Percentiles rank a stretch among this genome's conserved stretches.
Conservation (phyloP, 2,329 filamentous ascomycete species). For the Leptographium radiaticola region DNA sequence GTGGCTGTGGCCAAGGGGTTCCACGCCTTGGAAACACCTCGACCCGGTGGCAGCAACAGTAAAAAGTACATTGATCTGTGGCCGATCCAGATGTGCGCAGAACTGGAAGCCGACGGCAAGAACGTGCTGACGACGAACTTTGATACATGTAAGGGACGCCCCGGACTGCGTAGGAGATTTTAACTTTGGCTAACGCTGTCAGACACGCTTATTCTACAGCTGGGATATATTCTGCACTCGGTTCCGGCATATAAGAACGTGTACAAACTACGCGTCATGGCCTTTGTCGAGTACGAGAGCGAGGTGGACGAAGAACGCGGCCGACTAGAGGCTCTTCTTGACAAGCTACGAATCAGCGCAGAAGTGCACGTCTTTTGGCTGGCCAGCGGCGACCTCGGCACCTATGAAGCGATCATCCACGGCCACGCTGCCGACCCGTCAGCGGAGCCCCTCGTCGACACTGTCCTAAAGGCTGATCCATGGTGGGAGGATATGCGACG, state of each 20-base stretch:
- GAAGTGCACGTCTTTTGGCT: constrained; percentile 72
- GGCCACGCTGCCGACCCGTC: constrained; percentile 44
- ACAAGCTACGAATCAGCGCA: constrained; percentile 71
- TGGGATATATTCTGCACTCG: constrained; percentile 73
- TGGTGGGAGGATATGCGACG: constrained; percentile 73
- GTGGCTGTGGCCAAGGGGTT: constrained; percentile 78
- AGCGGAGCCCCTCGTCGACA: constrained; percentile 47
- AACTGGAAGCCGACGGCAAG: constrained; percentile 54
- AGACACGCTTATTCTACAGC: constrained; percentile 70
- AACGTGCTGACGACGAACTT: constrained; percentile 76
- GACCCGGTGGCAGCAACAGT: constrained; percentile 42
- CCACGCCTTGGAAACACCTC: constrained; percentile 59
- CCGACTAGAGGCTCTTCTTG: constrained; percentile 59
- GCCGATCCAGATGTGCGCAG: constrained; percentile 89
- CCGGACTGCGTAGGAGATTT: background rate
- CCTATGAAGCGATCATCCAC: constrained; percentile 69
- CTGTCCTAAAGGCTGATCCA: constrained; percentile 53
- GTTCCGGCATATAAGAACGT: constrained; percentile 67
- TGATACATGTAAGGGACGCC: constrained; percentile 57
- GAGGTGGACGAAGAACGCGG: constrained; percentile 69
- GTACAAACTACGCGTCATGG: constrained; percentile 62
- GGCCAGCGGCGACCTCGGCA: constrained; percentile 55
- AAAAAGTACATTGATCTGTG: constrained; percentile 80
- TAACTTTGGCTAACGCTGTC: background rate
- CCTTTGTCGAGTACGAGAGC: constrained; percentile 80